phyloP scores from a whole-genome alignment of 495 filamentous ascomycete species.

The Penicillium argentinense region DNA sequence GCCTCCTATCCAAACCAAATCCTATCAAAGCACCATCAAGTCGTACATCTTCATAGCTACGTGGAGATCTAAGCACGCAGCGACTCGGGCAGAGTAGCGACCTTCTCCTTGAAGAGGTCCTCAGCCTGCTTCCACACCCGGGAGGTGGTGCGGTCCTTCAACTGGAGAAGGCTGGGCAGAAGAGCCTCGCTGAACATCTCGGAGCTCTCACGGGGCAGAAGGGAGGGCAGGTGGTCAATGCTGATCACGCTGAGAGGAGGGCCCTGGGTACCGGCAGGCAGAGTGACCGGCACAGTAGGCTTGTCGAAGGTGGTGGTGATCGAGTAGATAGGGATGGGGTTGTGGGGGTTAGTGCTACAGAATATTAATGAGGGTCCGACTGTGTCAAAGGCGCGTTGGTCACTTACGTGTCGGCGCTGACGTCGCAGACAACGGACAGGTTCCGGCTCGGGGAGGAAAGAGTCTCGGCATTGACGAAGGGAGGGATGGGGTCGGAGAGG shows the following conservation, averaged over 20 bases:
- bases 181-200: constrained; percentile 83
- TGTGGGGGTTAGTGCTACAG: constrained; percentile 64
- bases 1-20: constrained; percentile 2
- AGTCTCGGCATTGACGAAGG: constrained; percentile 70
- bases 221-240: constrained; percentile 88
- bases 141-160: constrained; percentile 69
- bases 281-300: constrained; percentile 72
- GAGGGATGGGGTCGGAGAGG: constrained; percentile 59
- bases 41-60: constrained; percentile 15
- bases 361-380: background rate
- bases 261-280: constrained; percentile 47
- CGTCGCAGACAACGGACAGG: constrained; percentile 86
- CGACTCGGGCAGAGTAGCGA: constrained; percentile 62
- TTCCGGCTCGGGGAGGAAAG: constrained; percentile 67
- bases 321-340: constrained; percentile 61
- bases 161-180: constrained; percentile 72
- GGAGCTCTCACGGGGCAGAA: constrained; percentile 82
- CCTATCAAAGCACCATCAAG: constrained; percentile 23
- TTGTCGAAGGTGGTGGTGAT: constrained; percentile 77
- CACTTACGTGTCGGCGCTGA: constrained; percentile 65
- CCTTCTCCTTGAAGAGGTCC: constrained; percentile 83
- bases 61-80: constrained; percentile 14
- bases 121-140: constrained; percentile 84
- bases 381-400: background rate
- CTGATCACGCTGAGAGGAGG: constrained; percentile 74